Evolutionary conservation across 306 rosid species (phyloP), one percentile per base, ranked within the genome.

Genomic region (Prunus kanzakura): DNA sequence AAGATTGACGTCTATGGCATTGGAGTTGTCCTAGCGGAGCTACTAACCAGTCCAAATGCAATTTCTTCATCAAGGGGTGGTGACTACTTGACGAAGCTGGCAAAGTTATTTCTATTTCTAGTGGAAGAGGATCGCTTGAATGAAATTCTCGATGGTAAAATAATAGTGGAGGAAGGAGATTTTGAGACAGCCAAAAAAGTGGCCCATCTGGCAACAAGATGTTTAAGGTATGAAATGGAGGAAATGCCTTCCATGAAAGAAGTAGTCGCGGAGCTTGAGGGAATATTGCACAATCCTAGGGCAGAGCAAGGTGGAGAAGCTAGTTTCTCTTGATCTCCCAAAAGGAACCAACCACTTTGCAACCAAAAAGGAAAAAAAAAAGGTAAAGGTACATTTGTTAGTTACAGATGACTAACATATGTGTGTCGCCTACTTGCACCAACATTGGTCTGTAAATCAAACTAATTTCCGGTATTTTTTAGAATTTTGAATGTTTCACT

Each of bases 21-120:
- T 16, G 81, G 81, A 29, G 64, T 77, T 18, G 81, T 77, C 20
- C 30, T 77, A 12, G 76, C 51, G 2, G 81, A 77, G 75, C 76
- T 77, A 8, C 51, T 77, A 19, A 77, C 81, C 0, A 47, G 71
- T 19, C 15, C 46, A 14, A 68, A 55, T 10, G 19, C 63, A 68
- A 12, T 3, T 45, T 1, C 27, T 47, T 19, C 29, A 27, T 30
- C 19, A 3, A 1, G 25, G 32, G 14, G 10, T 27, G 0, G 49
- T 25, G 25, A n/a, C n/a, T n/a, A 49, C 27, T 43, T 51, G 38
- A 2, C 6, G 68, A 22, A 45, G 19, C n/a, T 25, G 11, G 64
- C 35, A 12, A 46, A 0, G 15, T 51, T 19, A 13, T 25, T 76
- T 43, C 20, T 67, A n/a, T 22, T 19, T 1, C 25, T 8, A 0